phyloP scores from a whole-genome alignment of 2,329 filamentous ascomycete genomes.

The Penicillium sp. region DNA sequence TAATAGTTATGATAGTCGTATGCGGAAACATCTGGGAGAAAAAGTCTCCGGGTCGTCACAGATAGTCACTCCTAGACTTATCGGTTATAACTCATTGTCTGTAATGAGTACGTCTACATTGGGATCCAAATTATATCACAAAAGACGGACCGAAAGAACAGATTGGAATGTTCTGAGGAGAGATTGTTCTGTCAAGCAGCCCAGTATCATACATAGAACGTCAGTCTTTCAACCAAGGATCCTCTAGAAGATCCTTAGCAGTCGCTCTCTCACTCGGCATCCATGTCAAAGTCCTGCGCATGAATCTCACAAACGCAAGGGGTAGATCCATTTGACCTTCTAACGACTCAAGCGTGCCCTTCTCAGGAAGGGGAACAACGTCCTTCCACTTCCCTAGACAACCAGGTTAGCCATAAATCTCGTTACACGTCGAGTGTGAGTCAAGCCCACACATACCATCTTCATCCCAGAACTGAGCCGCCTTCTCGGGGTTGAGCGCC shows the following conservation, averaged over 20 bases:
- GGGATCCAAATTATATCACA: neutral
- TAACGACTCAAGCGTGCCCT: conserved; percentile 17
- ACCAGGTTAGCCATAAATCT: neutral
- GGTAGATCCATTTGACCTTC: conserved; percentile 15
- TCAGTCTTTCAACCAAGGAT: conserved; percentile 27
- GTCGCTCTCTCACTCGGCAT: conserved; percentile 29
- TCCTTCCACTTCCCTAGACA: conserved; percentile 24
- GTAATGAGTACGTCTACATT: neutral
- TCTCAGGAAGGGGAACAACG: conserved; percentile 22
- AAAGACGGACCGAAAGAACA: neutral
- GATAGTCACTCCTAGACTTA: too few species aligned
- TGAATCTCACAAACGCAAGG: conserved; percentile 27
- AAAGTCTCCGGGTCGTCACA: too few species aligned
- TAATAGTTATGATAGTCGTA: too few species aligned
- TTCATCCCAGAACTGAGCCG: conserved; percentile 32
- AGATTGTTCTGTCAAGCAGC: neutral
- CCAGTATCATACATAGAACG: neutral
- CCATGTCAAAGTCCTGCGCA: conserved; percentile 32
- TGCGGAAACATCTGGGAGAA: too few species aligned
- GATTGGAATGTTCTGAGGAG: neutral
- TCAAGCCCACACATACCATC: conserved; percentile 21
- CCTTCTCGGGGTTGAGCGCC: conserved; percentile 19
- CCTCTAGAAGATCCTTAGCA: conserved; percentile 30
- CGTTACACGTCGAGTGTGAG: neutral
- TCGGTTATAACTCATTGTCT: too few species aligned